Evolutionary conservation across 1,284 basidiomycete species (phyloP).

Genomic region (Sanguinoderma infundibulare): DNA sequence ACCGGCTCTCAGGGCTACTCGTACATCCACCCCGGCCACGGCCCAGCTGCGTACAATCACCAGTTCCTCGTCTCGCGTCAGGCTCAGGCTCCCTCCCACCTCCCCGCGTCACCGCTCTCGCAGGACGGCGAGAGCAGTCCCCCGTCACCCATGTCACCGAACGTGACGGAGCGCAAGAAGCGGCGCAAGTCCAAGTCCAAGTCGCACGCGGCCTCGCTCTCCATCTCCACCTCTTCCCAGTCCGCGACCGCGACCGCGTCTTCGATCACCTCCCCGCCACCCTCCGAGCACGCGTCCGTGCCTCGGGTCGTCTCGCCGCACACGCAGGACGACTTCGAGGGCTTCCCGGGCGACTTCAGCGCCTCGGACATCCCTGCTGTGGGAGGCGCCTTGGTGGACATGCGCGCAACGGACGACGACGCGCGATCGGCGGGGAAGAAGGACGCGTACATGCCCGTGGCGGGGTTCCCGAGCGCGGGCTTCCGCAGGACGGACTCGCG

Average conservation of each 20-base stretch:
- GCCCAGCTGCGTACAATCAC: slow-evolving; percentile 34
- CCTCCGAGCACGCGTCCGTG: slow-evolving; percentile 11
- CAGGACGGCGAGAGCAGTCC: slow-evolving; percentile 4
- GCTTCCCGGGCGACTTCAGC: slow-evolving; percentile 24
- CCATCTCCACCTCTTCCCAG: slow-evolving; percentile 18
- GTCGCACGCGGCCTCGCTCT: slow-evolving; percentile 32
- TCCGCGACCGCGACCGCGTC: slow-evolving; percentile 31
- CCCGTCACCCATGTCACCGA: slow-evolving; percentile 4
- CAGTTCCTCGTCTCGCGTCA: slow-evolving; percentile 34
- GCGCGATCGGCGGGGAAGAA: background rate
- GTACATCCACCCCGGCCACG: slow-evolving; percentile 6
- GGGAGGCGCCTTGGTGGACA: slow-evolving; percentile 6
- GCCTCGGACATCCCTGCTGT: slow-evolving; percentile 5
- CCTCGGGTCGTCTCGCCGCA: slow-evolving; percentile 9
- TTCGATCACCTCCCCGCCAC: slow-evolving; percentile 28
- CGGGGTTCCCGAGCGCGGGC: slow-evolving; percentile 37
- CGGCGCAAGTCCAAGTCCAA: slow-evolving; percentile 23
- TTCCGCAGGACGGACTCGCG: slow-evolving; percentile 32
- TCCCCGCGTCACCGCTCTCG: slow-evolving; percentile 10
- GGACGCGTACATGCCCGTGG: slow-evolving; percentile 12
- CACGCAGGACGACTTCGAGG: slow-evolving; percentile 25
- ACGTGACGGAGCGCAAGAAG: slow-evolving; percentile 21
- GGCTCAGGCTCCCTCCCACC: background rate
- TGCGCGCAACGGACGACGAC: background rate
- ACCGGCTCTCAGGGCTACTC: slow-evolving; percentile 49